A percentile compares a stretch with the other conserved stretches of the same genome.
These are phyloP conservation scores for Chondrostereum purpureum DNA, from an alignment of 1,284 basidiomycete genomes.

Conservation along the genomic window DNA sequence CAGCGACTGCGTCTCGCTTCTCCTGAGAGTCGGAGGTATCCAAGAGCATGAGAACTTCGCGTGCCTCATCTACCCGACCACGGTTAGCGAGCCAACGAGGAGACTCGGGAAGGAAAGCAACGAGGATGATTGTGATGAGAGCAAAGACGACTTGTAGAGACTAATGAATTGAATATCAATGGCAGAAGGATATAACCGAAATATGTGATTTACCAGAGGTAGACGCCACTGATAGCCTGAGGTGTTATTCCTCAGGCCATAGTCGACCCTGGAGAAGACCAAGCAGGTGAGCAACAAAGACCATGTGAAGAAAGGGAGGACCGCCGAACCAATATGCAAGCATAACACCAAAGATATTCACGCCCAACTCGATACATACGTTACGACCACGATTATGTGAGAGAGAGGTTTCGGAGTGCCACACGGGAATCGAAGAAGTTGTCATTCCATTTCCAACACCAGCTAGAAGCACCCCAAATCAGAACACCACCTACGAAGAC, in stretches of 20 bases:
- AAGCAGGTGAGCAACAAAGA: neutral
- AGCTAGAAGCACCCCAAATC: slow-evolving; percentile 10
- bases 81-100: slow-evolving; percentile 17
- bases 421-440: slow-evolving; percentile 4
- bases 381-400: slow-evolving; percentile 7
- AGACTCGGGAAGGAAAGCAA: slow-evolving; percentile 14
- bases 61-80: slow-evolving; percentile 16
- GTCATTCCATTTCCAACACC: slow-evolving; percentile 8
- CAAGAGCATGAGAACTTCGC: slow-evolving; percentile 13
- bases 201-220: slow-evolving; percentile 4
- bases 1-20: slow-evolving; percentile 5
- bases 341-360: slow-evolving; percentile 9
- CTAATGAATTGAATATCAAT: slow-evolving; percentile 12
- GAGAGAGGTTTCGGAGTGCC: slow-evolving; percentile 6
- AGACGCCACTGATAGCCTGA: slow-evolving; percentile 9
- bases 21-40: slow-evolving; percentile 8
- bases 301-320: neutral
- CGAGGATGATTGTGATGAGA: slow-evolving; percentile 14
- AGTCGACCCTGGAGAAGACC: slow-evolving; percentile 5
- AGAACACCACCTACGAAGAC: slow-evolving; percentile 12
- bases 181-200: slow-evolving; percentile 6
- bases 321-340: slow-evolving; percentile 4
- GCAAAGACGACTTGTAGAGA: slow-evolving; percentile 14
- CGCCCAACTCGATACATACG: slow-evolving; percentile 6
- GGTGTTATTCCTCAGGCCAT: slow-evolving; percentile 8